Evolutionary conservation across 108 stramenopile species (phyloP), one percentile per base, ranked within the genome.

Genomic region (Nitzschia inconspicua): DNA sequence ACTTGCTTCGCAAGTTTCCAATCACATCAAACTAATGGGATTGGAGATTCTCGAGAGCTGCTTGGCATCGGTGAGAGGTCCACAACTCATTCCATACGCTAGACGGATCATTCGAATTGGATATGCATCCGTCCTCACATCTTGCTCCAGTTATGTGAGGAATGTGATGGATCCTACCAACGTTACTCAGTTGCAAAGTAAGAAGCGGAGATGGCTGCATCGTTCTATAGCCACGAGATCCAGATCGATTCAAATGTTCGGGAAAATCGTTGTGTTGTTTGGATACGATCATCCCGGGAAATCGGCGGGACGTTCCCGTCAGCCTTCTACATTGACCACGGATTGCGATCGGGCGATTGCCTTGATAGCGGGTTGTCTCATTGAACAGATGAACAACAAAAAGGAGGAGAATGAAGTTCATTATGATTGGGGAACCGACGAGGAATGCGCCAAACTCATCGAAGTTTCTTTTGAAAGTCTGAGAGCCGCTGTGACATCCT

Each of bases 121-220:
- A 10, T 68, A 73, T 27, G 65, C 67, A 1, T 76, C 79, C 2
- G 22, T 80, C 23, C 54, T 72, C 20, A 73, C 75, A 5, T 59
- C 75, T 3, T 76, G 70, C 44, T 80, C 79, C 1, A 19, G 34
- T 19, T 4, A 50, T n/a, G 46, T 80, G 14, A 54, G 64, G 27
- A 62, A 57, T 44, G 68, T 63, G 16, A 34, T 76, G 47, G 79
- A 80, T 48, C 70, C 74, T 4, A 53, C 70, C 7, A 65, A 48
- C 42, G 27, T 28, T 16, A 61, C 44, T 14, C 66, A 67, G 30
- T 23, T 70, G 16, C 63, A 73, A 35, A 68, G 72, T 1, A 75
- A 68, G 49, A 63, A 66, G 30, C 57, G 69, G 27, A 62, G 66
- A 24, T 80, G 79, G 79, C 66, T 80, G 2, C 70, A 80, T 40